Conservation (phyloP, 73 alveolate genomes). For the Loxodes magnus region DNA sequence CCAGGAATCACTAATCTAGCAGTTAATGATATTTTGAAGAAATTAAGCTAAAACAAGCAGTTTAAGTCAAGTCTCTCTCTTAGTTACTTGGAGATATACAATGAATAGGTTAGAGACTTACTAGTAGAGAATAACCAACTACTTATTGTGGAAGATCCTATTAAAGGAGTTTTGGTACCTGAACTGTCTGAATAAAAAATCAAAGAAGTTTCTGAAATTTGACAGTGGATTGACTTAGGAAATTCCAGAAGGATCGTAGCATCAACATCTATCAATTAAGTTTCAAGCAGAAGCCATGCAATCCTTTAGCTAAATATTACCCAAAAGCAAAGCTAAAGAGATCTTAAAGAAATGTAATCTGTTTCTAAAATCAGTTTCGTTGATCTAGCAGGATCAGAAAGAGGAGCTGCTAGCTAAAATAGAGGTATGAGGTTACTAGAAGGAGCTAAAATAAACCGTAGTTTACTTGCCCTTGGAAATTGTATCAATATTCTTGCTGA, state of each 20-base stretch:
- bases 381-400: constrained; percentile 94
- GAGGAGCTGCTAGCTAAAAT: constrained; percentile 49
- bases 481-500: constrained; percentile 81
- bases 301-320: constrained; percentile 46
- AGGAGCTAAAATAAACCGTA: constrained; percentile 86
- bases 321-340: constrained; percentile 7
- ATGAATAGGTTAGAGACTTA: constrained; percentile 74
- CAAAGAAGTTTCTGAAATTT: constrained; percentile 50
- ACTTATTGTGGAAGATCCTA: constrained; percentile 65
- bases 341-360: constrained; percentile 18
- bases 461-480: constrained; percentile 85
- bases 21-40: not conserved
- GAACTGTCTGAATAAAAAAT: constrained; percentile 58
- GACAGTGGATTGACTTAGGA: constrained; percentile 56
- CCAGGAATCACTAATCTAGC: constrained; percentile 2
- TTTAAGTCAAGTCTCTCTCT: constrained; percentile 35
- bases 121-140: constrained; percentile 38
- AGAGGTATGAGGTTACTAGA: constrained; percentile 65
- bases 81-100: constrained; percentile 72
- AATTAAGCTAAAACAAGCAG: not conserved
- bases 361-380: constrained; percentile 58
- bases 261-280: constrained; percentile 60
- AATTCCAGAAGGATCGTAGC: constrained; percentile 75
- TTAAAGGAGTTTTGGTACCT: constrained; percentile 44
- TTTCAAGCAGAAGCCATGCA: constrained; percentile 86